A percentile compares a stretch with the other conserved stretches of the same genome.
phyloP scores from a whole-genome alignment of 1,284 basidiomycete species.

The Thecaphora thlaspeos region DNA sequence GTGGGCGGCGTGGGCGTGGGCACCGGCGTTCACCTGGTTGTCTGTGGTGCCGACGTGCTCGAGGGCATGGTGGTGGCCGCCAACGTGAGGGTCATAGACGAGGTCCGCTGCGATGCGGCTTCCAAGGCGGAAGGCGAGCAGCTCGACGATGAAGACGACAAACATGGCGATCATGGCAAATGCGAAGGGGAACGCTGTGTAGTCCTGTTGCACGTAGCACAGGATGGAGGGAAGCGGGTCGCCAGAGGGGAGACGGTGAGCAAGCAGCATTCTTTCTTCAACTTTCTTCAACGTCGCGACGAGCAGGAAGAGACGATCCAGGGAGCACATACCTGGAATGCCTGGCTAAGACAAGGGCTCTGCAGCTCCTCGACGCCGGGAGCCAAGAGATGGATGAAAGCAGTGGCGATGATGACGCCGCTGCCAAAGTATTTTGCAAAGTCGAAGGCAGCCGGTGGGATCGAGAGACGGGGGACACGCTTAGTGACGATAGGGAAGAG shows the following conservation, averaged over 20 bases:
- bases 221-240: no score
- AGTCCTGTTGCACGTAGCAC: constrained; percentile 18
- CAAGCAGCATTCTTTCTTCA: no score
- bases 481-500: constrained; percentile 78
- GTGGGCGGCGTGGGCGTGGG: constrained; percentile 1
- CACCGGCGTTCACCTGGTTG: constrained; percentile 1
- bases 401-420: constrained; percentile 70
- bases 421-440: constrained; percentile 95
- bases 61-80: constrained; percentile 51
- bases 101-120: constrained; percentile 29
- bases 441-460: constrained; percentile 53
- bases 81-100: constrained; percentile 52
- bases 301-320: no score
- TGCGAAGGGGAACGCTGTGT: constrained; percentile 44
- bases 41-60: constrained; percentile 27
- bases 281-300: no score
- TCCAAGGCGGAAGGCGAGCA: constrained; percentile 52
- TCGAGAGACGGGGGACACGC: constrained; percentile 59
- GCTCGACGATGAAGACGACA: constrained; percentile 48
- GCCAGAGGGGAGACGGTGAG: no score
- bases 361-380: constrained; percentile 48
- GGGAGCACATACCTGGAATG: constrained; percentile 21
- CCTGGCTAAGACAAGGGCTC: constrained; percentile 36
- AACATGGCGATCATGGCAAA: constrained; percentile 55
- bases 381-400: constrained; percentile 60